Conservation (phyloP, 148 eudicot genomes). For the Camellia japonica region DNA sequence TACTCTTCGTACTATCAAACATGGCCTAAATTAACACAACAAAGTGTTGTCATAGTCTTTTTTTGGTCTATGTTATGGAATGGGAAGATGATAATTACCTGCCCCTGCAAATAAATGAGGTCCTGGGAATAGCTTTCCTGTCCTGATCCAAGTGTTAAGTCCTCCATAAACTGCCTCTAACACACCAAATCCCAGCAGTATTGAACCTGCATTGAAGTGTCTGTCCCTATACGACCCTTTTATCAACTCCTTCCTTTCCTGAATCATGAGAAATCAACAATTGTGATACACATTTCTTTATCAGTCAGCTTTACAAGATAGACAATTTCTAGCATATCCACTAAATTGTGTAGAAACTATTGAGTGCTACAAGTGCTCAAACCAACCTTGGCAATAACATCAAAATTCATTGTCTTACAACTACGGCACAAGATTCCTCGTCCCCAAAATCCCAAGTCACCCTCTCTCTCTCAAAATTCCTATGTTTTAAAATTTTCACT, state of each 20-base stretch:
- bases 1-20: no score
- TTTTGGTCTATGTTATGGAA: neutral
- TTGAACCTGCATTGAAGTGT: slow-evolving; percentile 92
- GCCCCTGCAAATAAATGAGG: slow-evolving; percentile 96
- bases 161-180: slow-evolving; percentile 78
- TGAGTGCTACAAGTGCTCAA: no score
- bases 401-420: no score
- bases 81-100: slow-evolving; percentile 40
- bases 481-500: no score
- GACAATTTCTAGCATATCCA: no score
- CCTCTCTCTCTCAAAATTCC: no score
- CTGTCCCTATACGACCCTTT: slow-evolving; percentile 87
- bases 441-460: no score
- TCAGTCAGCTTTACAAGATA: neutral
- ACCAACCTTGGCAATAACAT: no score
- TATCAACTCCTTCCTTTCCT: slow-evolving; percentile 87
- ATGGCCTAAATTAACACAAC: neutral
- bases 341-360: no score
- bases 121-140: slow-evolving; percentile 96
- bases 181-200: slow-evolving; percentile 84
- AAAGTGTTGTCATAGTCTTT: neutral
- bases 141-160: slow-evolving; percentile 79
- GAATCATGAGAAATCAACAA: slow-evolving; percentile 12
- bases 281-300: neutral
- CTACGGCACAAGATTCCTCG: no score